Conservation (phyloP, 768 basidiomycete genomes). For the Dendrothele bispora region DNA sequence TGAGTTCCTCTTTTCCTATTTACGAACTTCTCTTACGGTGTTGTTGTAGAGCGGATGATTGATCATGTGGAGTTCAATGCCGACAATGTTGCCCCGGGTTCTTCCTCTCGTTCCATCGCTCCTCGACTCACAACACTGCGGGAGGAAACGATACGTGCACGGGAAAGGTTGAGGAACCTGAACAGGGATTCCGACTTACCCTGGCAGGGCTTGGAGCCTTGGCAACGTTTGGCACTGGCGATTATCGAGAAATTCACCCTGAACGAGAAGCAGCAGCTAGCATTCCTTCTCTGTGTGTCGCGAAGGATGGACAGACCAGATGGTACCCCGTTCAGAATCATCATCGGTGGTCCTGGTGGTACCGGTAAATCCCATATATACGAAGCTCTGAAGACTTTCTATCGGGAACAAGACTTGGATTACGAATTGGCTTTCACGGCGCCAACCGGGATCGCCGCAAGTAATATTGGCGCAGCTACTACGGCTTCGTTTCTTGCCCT, state of each 20-base stretch:
- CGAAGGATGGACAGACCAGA: background rate
- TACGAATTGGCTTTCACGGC: background rate
- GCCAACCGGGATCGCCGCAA: background rate
- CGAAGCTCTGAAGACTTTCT: constrained; percentile 5
- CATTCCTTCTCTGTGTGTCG: constrained; percentile 3
- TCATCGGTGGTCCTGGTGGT: constrained; percentile 14
- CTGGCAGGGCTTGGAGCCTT: background rate
- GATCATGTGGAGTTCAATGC: no score
- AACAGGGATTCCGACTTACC: no score
- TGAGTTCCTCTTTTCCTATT: no score
- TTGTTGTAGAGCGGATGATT: no score
- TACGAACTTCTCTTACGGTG: no score
- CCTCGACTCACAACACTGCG: background rate
- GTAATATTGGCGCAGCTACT: background rate
- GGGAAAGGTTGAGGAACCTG: background rate
- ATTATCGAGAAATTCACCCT: background rate
- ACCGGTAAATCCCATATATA: constrained; percentile 16
- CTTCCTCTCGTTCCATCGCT: background rate
- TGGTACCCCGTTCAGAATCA: constrained; percentile 5
- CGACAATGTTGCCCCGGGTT: background rate
- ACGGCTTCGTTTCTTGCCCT: background rate
- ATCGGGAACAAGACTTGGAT: background rate
- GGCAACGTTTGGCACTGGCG: background rate
- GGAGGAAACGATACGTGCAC: background rate
- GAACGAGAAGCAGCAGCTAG: constrained; percentile 7